phyloP scores from a whole-genome alignment of 2,329 filamentous ascomycete genomes.

The Trichophyton equinum region DNA sequence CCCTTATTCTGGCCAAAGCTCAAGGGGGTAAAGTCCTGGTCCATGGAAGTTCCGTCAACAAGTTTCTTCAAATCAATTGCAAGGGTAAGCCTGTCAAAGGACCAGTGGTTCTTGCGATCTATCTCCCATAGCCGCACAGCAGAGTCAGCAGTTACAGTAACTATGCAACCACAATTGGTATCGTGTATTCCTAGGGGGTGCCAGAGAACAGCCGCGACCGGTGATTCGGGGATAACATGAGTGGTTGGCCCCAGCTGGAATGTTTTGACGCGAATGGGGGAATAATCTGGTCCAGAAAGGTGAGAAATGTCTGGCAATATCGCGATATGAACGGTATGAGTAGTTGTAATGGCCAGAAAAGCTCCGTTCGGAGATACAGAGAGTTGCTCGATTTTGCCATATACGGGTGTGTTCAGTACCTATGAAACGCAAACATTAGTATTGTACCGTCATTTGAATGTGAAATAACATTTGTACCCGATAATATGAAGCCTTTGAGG shows the following conservation, averaged over 20 bases:
- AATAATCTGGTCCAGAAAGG: constrained; percentile 54
- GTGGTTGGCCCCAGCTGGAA: constrained; percentile 87
- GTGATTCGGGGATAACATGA: constrained; percentile 74
- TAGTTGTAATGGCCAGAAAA: constrained; percentile 73
- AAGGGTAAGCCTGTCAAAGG: constrained; percentile 70
- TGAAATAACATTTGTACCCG: constrained; percentile 30
- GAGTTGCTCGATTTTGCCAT: constrained; percentile 73
- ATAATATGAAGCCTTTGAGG: constrained; percentile 21
- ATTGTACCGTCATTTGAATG: neutral
- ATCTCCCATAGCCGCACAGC: constrained; percentile 86
- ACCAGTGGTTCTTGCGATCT: constrained; percentile 69
- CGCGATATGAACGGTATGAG: constrained; percentile 77
- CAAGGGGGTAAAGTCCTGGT: constrained; percentile 73
- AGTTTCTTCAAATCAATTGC: constrained; percentile 83
- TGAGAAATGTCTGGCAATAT: constrained; percentile 71
- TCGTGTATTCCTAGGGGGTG: constrained; percentile 67
- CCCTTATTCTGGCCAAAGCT: constrained; percentile 60
- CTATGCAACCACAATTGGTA: constrained; percentile 58
- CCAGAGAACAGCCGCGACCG: constrained; percentile 74
- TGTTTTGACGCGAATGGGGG: constrained; percentile 65
- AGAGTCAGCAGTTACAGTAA: constrained; percentile 80
- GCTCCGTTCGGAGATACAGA: constrained; percentile 69
- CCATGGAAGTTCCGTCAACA: constrained; percentile 65
- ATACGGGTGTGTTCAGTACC: constrained; percentile 65
- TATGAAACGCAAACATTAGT: constrained; percentile 25